These are phyloP conservation scores for Solanum pinnatisectum DNA, from an alignment of 257 asterid species.

Conservation along the genomic window DNA sequence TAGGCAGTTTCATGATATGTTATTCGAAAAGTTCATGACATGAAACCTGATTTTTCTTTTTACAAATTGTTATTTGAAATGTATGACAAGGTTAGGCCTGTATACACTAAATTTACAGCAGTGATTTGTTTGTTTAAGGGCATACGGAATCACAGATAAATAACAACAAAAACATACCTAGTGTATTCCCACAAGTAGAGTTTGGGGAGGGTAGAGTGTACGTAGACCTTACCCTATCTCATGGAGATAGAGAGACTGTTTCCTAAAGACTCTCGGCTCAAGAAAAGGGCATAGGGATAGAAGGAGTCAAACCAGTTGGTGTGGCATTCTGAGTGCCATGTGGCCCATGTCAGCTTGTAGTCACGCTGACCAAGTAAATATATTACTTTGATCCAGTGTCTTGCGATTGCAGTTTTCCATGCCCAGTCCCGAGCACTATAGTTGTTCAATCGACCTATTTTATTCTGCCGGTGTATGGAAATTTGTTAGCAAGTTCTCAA, in stretches of 20 bases:
- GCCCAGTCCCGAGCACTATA: neutral
- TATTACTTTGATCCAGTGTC: neutral
- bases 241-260: neutral
- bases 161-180: neutral
- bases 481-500: slow-evolving; percentile 24
- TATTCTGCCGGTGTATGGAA: slow-evolving; percentile 64
- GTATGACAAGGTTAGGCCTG: slow-evolving; percentile 48
- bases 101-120: slow-evolving; percentile 35
- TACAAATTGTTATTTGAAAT: slow-evolving; percentile 62
- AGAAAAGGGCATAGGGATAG: neutral
- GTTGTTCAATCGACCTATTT: slow-evolving; percentile 7
- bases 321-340: slow-evolving; percentile 55
- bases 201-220: neutral
- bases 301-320: slow-evolving; percentile 23
- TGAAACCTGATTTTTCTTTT: slow-evolving; percentile 17
- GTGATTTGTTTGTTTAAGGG: neutral
- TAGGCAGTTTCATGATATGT: neutral
- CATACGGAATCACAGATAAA: neutral
- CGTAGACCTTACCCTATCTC: neutral
- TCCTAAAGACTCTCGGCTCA: neutral
- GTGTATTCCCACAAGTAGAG: neutral
- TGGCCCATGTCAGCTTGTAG: slow-evolving; percentile 25
- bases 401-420: neutral
- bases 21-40: neutral
- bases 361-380: neutral